Evolutionary conservation across 441 rosid species (phyloP), one percentile per base, ranked within the genome.

Genomic region (Mallotus japonicus): DNA sequence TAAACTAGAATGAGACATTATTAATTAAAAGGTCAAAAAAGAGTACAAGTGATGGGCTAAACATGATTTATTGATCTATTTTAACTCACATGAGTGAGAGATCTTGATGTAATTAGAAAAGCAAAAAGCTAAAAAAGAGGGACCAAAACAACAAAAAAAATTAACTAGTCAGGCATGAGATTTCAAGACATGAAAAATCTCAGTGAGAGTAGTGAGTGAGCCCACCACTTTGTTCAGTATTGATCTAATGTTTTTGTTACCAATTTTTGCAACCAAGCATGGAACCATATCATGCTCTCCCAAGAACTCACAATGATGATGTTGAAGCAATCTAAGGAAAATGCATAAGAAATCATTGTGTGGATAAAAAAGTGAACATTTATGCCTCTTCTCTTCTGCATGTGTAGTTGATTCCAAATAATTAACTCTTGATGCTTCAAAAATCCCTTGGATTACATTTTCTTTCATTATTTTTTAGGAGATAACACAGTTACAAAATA

Each of bases 211-310:
- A 9, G 11, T 9, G 42, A 14, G 55, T 13, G 56, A n/a, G 40
- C 74, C 67, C 69, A 59, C 71, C 76, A 71, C 54, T 37, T 69
- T 40, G 53, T 40, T 69, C 66, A 58, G 64, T 8, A 72, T 50
- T 67, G 75, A 82, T 75, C 70, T 19, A 73, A 61, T 55, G 73
- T 8, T 37, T 37, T 54, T 80, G 83, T 71, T 73, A 70, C 78
- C 83, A 69, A 16, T 57, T 82, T 67, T 10, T 17, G 79, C 46
- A 77, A 80, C 83, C 81, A 60, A 47, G 83, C 85, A 78, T 82
- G 81, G 76, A 77, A 76, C 65, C 57, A 57, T 62, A 62, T 71
- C 57, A 72, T 75, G 80, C 64, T 72, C 49, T 11, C 60, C 44
- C 17, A 8, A 50, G 22, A 55, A 28, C 61, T 69, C 37, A 67